Evolutionary conservation across 1,284 basidiomycete species (phyloP).

Genomic region (Apiotrichum gracile): DNA sequence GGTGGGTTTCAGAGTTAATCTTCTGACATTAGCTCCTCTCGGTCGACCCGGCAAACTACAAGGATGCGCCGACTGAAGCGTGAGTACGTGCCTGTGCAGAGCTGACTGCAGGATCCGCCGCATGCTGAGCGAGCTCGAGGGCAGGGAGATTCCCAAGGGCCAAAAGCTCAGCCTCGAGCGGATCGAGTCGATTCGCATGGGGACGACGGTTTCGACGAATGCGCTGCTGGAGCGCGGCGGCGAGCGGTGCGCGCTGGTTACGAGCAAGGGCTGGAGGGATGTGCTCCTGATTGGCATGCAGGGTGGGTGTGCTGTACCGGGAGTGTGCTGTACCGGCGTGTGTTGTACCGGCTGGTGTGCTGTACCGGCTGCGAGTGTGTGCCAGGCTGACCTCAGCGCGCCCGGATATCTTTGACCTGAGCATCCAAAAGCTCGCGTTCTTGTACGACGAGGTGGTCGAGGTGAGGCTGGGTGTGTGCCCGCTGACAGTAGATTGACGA

Average conservation of each 20-base stretch:
- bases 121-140: slow-evolving; percentile 55
- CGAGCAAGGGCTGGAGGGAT: slow-evolving; percentile 69
- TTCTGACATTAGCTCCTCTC: slow-evolving; percentile 83
- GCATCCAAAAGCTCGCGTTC: slow-evolving; percentile 71
- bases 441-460: slow-evolving; percentile 79
- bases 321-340: too few species aligned
- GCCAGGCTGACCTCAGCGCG: slow-evolving; percentile 14
- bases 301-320: too few species aligned
- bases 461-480: too few species aligned
- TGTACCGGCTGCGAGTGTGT: too few species aligned
- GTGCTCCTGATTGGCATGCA: slow-evolving; percentile 36
- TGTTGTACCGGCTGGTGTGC: too few species aligned
- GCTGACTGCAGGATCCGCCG: slow-evolving; percentile 60
- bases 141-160: slow-evolving; percentile 61
- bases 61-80: too few species aligned
- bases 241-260: slow-evolving; percentile 84
- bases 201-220: slow-evolving; percentile 70
- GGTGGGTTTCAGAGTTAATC: too few species aligned
- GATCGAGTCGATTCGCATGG: slow-evolving; percentile 40
- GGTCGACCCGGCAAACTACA: slow-evolving; percentile 72
- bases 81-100: slow-evolving; percentile 41
- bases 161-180: slow-evolving; percentile 50
- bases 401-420: slow-evolving; percentile 79
- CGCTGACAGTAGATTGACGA: too few species aligned
- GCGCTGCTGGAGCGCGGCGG: slow-evolving; percentile 92